Conservation (phyloP, 345 rosid species). For the Linum usitatissimum region DNA sequence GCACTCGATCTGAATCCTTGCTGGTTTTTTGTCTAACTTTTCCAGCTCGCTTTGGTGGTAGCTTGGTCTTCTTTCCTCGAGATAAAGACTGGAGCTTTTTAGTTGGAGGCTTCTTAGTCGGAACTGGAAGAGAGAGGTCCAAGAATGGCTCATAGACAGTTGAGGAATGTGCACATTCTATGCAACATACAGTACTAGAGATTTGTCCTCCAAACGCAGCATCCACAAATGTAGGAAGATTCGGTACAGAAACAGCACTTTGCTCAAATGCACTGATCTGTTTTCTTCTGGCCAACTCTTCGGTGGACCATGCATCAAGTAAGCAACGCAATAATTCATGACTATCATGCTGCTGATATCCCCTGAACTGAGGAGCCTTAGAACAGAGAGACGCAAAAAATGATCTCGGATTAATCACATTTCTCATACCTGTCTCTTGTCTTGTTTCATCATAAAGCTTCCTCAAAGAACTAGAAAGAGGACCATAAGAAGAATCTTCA, state of each 20-base stretch:
- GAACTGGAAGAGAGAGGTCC: slow-evolving; percentile 89
- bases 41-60: slow-evolving; percentile 49
- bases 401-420: slow-evolving; percentile 59
- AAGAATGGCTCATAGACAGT: slow-evolving; percentile 82
- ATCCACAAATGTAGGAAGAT: slow-evolving; percentile 54
- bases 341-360: slow-evolving; percentile 93
- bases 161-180: slow-evolving; percentile 78
- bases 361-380: slow-evolving; percentile 87
- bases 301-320: slow-evolving; percentile 72
- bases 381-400: slow-evolving; percentile 56
- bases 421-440: slow-evolving; percentile 42
- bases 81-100: slow-evolving; percentile 42
- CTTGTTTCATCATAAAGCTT: slow-evolving; percentile 61
- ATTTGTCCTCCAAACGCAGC: slow-evolving; percentile 75
- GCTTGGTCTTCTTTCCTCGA: slow-evolving; percentile 60
- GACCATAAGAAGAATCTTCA: slow-evolving; percentile 40
- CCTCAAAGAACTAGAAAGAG: slow-evolving; percentile 57
- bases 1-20: slow-evolving; percentile 30
- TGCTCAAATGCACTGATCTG: slow-evolving; percentile 26
- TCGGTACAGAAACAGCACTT: slow-evolving; percentile 25
- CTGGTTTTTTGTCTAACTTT: slow-evolving; percentile 34
- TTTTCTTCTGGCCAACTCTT: slow-evolving; percentile 52
- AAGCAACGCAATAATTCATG: slow-evolving; percentile 86
- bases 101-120: slow-evolving; percentile 63
- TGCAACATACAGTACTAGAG: slow-evolving; percentile 79